Conservation (phyloP, 345 rosid species). For the Acer campestre region DNA sequence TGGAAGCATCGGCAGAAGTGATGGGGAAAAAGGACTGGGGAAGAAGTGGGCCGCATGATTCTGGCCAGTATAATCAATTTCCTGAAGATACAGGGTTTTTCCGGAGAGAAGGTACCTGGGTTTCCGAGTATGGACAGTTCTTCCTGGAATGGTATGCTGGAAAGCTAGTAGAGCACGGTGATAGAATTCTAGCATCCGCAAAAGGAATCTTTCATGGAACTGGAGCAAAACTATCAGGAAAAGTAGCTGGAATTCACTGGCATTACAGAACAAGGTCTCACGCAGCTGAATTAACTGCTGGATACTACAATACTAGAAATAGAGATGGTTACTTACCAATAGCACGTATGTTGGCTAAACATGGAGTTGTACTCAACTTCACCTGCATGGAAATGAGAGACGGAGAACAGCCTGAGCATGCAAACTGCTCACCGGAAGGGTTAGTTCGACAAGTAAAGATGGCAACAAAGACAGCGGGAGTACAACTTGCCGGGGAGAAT, state of each 20-base stretch:
- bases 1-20: conserved; percentile 79
- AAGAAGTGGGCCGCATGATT: conserved; percentile 76
- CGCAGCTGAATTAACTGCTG: conserved; percentile 93
- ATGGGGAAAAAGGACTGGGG: conserved; percentile 74
- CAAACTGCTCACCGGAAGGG: conserved; percentile 91
- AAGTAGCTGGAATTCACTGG: conserved; percentile 98
- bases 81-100: conserved; percentile 90
- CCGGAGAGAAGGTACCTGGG: conserved; percentile 88
- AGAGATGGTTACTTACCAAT: conserved; percentile 79
- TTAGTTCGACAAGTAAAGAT: conserved; percentile 82
- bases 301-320: conserved; percentile 79
- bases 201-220: conserved; percentile 68
- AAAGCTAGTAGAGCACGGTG: conserved; percentile 81
- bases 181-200: conserved; percentile 72
- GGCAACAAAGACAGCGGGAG: conserved; percentile 60
- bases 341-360: conserved; percentile 68
- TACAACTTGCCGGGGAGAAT: conserved; percentile 87
- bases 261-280: conserved; percentile 93
- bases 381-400: conserved; percentile 99
- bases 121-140: conserved; percentile 78
- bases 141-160: conserved; percentile 89
- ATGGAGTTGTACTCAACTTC: conserved; percentile 76
- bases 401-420: conserved; percentile 64
- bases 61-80: conserved; percentile 82
- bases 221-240: conserved; percentile 72